Conservation (phyloP, 2,329 filamentous ascomycete genomes). For the Clarireedia monteithiana region DNA sequence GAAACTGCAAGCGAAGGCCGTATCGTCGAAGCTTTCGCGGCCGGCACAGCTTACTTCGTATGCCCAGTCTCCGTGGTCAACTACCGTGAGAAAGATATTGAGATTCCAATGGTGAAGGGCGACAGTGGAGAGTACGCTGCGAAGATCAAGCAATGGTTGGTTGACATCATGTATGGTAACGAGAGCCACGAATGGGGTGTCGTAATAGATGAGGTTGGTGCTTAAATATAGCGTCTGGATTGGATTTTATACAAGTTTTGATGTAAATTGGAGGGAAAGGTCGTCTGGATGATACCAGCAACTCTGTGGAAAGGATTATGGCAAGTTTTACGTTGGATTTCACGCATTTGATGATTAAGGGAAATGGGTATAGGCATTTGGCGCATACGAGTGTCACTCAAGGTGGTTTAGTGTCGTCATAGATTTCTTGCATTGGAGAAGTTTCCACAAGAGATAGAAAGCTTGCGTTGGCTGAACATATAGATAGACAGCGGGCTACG, state of each 20-base stretch:
- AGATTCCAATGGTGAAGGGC: slow-evolving; percentile 51
- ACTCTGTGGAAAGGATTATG: no score
- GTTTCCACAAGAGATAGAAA: no score
- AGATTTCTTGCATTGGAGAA: no score
- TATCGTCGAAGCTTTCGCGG: slow-evolving; percentile 76
- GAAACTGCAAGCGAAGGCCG: slow-evolving; percentile 68
- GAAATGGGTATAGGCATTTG: no score
- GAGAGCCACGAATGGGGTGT: slow-evolving; percentile 60
- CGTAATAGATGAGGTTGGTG: slow-evolving; percentile 48
- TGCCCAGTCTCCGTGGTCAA: slow-evolving; percentile 60
- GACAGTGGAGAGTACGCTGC: slow-evolving; percentile 48
- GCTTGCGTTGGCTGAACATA: no score
- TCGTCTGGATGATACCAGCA: neutral
- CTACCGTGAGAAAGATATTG: slow-evolving; percentile 56
- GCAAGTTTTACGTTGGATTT: no score
- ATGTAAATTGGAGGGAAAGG: no score
- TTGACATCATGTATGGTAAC: slow-evolving; percentile 60
- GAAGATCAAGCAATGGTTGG: slow-evolving; percentile 58
- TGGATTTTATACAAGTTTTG: no score
- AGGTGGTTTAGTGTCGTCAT: no score
- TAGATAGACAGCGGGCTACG: no score
- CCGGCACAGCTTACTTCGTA: slow-evolving; percentile 78
- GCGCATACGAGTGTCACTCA: no score
- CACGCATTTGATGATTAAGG: no score
- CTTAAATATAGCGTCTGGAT: neutral